Evolutionary conservation across 352 stramenopile species (phyloP), one percentile per base, ranked within the genome.

Genomic region (Globisporangium emineosum): DNA sequence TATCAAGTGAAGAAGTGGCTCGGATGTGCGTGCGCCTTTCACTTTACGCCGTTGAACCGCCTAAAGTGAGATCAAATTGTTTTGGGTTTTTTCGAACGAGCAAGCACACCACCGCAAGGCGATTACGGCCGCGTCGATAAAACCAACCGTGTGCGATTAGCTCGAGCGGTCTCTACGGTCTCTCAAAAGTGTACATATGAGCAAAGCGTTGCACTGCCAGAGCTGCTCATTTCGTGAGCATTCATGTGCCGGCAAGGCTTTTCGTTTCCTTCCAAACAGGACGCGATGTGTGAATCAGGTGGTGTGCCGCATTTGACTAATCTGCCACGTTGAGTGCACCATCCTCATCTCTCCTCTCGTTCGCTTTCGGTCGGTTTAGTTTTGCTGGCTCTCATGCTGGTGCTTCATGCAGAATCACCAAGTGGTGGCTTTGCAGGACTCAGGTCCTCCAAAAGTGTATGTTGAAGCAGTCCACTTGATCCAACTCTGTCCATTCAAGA

Each of bases 401-500:
- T 27, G 17, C 19, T 50, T 3, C 42, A 51, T 51, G 3, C 43
- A 51, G 27, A 10, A 51, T 19, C 37, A 5, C 15, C 37, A 45
- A 45, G 15, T 21, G 37, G 13, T n/a, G 37, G 5, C n/a, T 15
- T 45, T 45, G 37, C 15, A 27, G 43, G 2, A 2, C 19, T 27
- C 9, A 27, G 6, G 42, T 5, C n/a, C 29, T 25, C 8, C 13
- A 57, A 57, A 57, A 57, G 51, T 57, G 51, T 57, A 57, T 23
- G 51, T 57, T 57, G 51, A 57, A 57, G 51, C 21, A 7, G 37
- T n/a, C n/a, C n/a, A n/a, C 15, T 40, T 29, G 51, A 23, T 57
- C 25, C 51, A 57, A 40, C 51, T 57, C 17, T 32, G 29, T 40
- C 50, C 25, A 21, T 21, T 25, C n/a, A n/a, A n/a, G 19, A 23